Evolutionary conservation across 176 grass and related monocot species (phyloP), one percentile per base, ranked within the genome.

Genomic region (Carex cristatella): DNA sequence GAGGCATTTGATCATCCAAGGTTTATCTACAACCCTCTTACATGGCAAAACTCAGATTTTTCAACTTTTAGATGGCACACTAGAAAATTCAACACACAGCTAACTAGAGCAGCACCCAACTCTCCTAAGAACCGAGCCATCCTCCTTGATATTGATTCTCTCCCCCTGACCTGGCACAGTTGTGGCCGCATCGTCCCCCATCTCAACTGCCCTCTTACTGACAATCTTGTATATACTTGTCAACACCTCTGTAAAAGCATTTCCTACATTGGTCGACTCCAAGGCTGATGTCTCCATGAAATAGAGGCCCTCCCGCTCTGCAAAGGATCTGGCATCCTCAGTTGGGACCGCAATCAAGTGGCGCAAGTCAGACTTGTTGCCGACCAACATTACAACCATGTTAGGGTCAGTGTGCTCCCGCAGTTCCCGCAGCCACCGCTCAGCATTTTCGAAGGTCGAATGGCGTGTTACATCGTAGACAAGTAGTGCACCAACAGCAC

Each of bases 201-300:
- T 65, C 72, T 92, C 94, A 0, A 97, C 92, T 15, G 88, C 69
- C 79, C 89, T 92, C 80, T 92, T 97, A 67, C 88, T 94, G 42
- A 97, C 92, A 9, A 97, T 94, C 57, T 87, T 90, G 86, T 97
- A 94, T 54, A 97, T 97, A 87, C 91, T 92, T 37, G 85, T 94
- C 63, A 97, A 72, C 14, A 97, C 94, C 62, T 97, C 94, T 3
- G 88, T 85, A 70, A 97, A 97, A 35, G 92, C 94, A 58, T 89
- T 94, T 71, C 91, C 94, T 5, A 97, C 94, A 5, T 97, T 97
- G 3, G 90, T 97, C 2, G 94, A 94, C 80, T 97, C 92, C 0
- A 97, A 89, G 3, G 94, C 92, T 37, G 94, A 97, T 49, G 94
- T 97, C 79, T 97, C 92, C 91, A 97, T 97, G 80, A 97, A 97